Evolutionary conservation across 371 early-diverging fungal species (phyloP), one percentile per base, ranked within the genome.

Genomic region (Actinomortierella ambigua): DNA sequence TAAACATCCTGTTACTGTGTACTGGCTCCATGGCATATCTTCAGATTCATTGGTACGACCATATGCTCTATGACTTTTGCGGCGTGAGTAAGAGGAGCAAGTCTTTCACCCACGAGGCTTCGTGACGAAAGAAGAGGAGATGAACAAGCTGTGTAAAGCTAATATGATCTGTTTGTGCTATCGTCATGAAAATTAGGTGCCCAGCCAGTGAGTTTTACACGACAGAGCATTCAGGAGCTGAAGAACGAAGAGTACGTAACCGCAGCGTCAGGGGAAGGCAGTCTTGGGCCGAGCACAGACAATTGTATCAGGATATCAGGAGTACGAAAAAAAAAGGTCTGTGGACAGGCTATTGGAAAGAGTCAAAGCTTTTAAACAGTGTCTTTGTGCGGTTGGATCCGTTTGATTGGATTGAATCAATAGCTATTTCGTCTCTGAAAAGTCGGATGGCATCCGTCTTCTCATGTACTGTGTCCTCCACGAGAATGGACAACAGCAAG

Each of bases 341-440:
- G 20, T 44, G 13, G 41, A 15, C 15, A 15, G 11, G 11, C 41
- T 15, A 44, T 6, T n/a, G n/a, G n/a, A 44, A 44, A 44, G 44
- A 44, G 3, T 3, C n/a, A 13, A 4, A 13, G 20, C 15, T 2
- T 2, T 44, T 13, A 13, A 20, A 15, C 44, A 44, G 13, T 44
- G 6, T 3, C 20, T 5, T 20, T 44, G 20, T n/a, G n/a, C 41
- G 13, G 13, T 44, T 44, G 44, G 20, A 15, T 44, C 20, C n/a
- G 49, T 22, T 1, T 9, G 14, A 24, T 34, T 43, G 9, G 3
- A 15, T 15, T 52, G 39, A 17, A 22, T 29, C 17, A 57, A 41
- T 61, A 87, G 88, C 82, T 99, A 94, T 76, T 94, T 90, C 79
- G 98, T 98, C 15, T 93, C 96, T 70, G 99, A 99, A 77, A 99